Evolutionary conservation across 1,284 basidiomycete species (phyloP).

Genomic region (Ustilago curta): DNA sequence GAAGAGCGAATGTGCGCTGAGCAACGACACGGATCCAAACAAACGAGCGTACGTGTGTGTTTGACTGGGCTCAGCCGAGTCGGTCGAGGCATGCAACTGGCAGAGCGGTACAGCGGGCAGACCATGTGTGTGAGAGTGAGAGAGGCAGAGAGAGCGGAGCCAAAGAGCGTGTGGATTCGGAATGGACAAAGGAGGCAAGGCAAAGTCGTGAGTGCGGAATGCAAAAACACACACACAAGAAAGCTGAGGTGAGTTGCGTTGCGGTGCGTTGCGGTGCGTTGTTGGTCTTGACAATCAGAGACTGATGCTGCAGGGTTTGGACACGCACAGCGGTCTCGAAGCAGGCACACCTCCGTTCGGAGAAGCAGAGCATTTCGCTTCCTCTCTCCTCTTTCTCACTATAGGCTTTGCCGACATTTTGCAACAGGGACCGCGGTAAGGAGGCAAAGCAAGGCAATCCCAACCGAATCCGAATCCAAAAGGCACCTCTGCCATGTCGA

Average conservation of each 20-base stretch:
- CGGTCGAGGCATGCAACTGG: neutral
- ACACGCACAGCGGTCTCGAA: too few relatives aligned
- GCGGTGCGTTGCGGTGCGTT: too few relatives aligned
- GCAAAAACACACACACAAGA: neutral
- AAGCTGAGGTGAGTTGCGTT: neutral
- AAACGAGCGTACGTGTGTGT: neutral
- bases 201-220: too few relatives aligned
- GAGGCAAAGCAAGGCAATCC: neutral
- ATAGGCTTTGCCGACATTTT: too few relatives aligned
- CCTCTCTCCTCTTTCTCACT: too few relatives aligned
- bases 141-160: slow-evolving; percentile 1
- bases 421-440: neutral
- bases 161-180: neutral
- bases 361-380: neutral
- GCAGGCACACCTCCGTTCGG: neutral
- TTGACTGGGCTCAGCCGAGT: slow-evolving; percentile 2
- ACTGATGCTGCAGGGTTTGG: too few relatives aligned
- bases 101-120: neutral
- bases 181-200: neutral
- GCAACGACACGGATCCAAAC: neutral
- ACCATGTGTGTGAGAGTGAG: neutral
- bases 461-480: neutral
- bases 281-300: slow-evolving; percentile 5
- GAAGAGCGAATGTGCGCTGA: neutral
- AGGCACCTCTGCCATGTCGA: neutral